Evolutionary conservation across 1,284 basidiomycete species (phyloP), one percentile per base, ranked within the genome.

Genomic region (Filobasidium uniguttulatum): DNA sequence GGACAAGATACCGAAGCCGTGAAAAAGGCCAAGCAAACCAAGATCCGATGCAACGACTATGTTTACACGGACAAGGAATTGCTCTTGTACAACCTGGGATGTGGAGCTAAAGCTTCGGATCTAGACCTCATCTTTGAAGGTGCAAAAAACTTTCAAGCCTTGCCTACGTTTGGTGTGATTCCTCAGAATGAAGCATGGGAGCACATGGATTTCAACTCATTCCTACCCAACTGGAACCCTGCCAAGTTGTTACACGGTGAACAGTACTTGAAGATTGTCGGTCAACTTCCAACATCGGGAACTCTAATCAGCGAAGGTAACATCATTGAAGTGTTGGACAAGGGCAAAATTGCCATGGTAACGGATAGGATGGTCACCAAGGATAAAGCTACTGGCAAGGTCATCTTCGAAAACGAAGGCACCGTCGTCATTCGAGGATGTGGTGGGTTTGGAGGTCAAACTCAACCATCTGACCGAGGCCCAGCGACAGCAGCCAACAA

Each of bases 131-230:
- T 82, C 3, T 99, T 81, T 62, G 94, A 98, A 72, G 81, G 82
- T 50, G 77, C 86, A 62, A 86, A 91, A 46, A 75, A 82, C 25
- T 99, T 99, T 70, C 69, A 77, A 52, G 81, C 83, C 0, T 71
- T 98, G 35, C 91, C 89, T 1, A 96, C 91, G 0, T 98, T 94
- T 62, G 93, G 89, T 51, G 91, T 98, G 41, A 78, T 98, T 54
- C 91, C 93, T n/a, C 89, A 90, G 65, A 90, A 97, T 67, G 65
- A 71, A 33, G 79, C 85, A 1, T 61, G 62, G 22, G 80, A 76
- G 58, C 72, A 75, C 23, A 53, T 85, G 5, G 65, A 80, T 15
- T 71, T 90, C 38, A 88, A 86, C 70, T n/a, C n/a, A n/a, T 93
- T 82, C 78, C 71, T 98, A 55, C 93, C 93, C 22, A 86, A 96